Evolutionary conservation across 2,329 filamentous ascomycete species (phyloP), one percentile per base, ranked within the genome.

Genomic region (Epicoccum nigrum): DNA sequence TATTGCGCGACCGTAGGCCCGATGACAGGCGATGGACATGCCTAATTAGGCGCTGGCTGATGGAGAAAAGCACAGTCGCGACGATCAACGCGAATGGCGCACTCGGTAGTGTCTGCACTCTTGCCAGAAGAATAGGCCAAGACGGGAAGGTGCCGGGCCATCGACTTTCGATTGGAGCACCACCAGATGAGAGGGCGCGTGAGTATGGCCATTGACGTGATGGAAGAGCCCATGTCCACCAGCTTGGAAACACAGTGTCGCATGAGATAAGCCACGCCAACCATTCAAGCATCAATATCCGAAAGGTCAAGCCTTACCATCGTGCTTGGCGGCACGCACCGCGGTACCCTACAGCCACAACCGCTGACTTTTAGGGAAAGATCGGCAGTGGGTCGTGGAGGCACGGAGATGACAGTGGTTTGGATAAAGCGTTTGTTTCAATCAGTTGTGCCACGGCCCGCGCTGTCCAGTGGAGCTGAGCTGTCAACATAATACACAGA

Each of bases 321-420:
- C 56, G 49, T 42, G 17, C 64, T 68, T 69, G 65, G 62, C 60
- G 38, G 28, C 46, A 60, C 55, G 54, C 61, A 34, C 49, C 59
- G 55, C 51, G 55, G 46, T 50, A 55, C 40, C 43, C 28, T 25
- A 50, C 44, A 60, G 64, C 59, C 59, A 64, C 58, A 62, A 23
- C 63, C 59, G 58, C 58, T 58, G 41, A 23, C 38, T 40, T 42
- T 49, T 17, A 52, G 46, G 45, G 34, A 49, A 25, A 25, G 27
- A 52, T 42, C 49, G 34, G 27, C 27, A 25, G 20, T 42, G 13
- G 32, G 28, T 28, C 20, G 13, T 12, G 40, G 19, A 44, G 19
- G 27, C 8, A 31, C 37, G 48, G 37, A 37, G 37, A 44, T 47
- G 38, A 38, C 27, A 43, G 39, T 44, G 43, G 35, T 45, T 53